A percentile compares a stretch with the other conserved stretches of the same genome.
Evolutionary conservation across 2,329 filamentous ascomycete genomes (phyloP).

Genomic region (Aspergillus sp.): DNA sequence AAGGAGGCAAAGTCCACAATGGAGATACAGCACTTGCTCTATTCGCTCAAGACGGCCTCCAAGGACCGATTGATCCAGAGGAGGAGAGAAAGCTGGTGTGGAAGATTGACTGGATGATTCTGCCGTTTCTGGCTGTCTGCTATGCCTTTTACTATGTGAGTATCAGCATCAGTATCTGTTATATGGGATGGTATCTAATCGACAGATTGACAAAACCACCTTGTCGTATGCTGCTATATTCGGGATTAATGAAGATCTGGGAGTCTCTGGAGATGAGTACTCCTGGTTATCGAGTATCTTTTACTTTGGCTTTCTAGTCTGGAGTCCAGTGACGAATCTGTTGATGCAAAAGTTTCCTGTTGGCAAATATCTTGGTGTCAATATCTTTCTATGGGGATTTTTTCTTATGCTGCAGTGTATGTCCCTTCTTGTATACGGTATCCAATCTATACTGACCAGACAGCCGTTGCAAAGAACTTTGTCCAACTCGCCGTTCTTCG

Average conservation of each 20-base stretch:
- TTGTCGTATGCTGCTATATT: constrained; percentile 49
- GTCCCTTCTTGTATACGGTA: background rate
- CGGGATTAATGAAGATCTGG: constrained; percentile 44
- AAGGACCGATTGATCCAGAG: constrained; percentile 34
- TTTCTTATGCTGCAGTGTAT: constrained; percentile 8
- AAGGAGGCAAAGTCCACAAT: constrained; percentile 20
- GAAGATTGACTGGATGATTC: constrained; percentile 6
- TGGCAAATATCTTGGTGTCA: constrained; percentile 6
- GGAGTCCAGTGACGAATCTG: constrained; percentile 20
- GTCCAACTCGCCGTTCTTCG: constrained; percentile 47
- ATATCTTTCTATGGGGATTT: constrained; percentile 7
- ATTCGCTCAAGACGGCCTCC: constrained; percentile 41
- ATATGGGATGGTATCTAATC: background rate
- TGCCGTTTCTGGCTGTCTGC: constrained; percentile 6
- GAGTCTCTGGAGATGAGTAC: constrained; percentile 33
- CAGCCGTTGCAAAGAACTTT: constrained; percentile 47
- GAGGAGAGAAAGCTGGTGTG: constrained; percentile 29
- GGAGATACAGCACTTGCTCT: constrained; percentile 45
- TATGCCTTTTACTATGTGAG: constrained; percentile 9
- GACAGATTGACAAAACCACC: constrained; percentile 12
- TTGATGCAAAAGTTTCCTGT: constrained; percentile 18
- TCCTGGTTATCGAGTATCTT: constrained; percentile 39
- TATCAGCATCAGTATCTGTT: background rate
- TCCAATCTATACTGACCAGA: background rate
- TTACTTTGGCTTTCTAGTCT: constrained; percentile 37